These are phyloP conservation scores for Brettanomyces anomalus DNA, from an alignment of 805 yeast species.

Conservation along the genomic window DNA sequence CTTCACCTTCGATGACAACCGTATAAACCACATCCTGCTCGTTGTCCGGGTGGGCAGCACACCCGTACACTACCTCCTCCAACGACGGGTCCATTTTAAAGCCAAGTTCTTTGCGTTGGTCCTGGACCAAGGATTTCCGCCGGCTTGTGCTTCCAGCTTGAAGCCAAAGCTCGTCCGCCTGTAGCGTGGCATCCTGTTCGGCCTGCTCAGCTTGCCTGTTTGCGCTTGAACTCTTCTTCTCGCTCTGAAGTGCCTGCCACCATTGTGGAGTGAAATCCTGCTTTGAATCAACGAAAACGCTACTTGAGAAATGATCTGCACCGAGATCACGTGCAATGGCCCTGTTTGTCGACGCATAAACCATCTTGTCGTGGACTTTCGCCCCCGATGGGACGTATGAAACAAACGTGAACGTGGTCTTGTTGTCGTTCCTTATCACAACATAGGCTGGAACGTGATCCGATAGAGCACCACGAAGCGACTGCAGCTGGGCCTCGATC, in stretches of 20 bases:
- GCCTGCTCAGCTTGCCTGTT: conserved; percentile 47
- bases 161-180: conserved; percentile 36
- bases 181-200: conserved; percentile 19
- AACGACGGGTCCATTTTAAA: conserved; percentile 1
- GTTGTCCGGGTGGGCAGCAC: neutral
- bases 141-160: conserved; percentile 4
- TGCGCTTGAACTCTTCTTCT: conserved; percentile 25
- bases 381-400: conserved; percentile 85
- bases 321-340: conserved; percentile 72
- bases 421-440: conserved; percentile 28
- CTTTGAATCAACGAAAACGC: conserved; percentile 46
- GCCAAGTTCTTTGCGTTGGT: conserved; percentile 29
- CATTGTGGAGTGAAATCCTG: conserved; percentile 45
- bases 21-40: neutral
- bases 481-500: conserved; percentile 23
- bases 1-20: conserved; percentile 1
- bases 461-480: conserved; percentile 23
- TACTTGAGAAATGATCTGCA: conserved; percentile 36
- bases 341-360: conserved; percentile 85
- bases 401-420: conserved; percentile 43
- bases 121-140: conserved; percentile 5
- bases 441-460: conserved; percentile 42
- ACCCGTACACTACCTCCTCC: conserved; percentile 1
- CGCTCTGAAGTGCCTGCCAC: conserved; percentile 29
- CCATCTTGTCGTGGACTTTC: conserved; percentile 77